A percentile compares a stretch with the other conserved stretches of the same genome.
Evolutionary conservation across 1,284 basidiomycete genomes (phyloP).

Genomic region (Crepidotus sp.): DNA sequence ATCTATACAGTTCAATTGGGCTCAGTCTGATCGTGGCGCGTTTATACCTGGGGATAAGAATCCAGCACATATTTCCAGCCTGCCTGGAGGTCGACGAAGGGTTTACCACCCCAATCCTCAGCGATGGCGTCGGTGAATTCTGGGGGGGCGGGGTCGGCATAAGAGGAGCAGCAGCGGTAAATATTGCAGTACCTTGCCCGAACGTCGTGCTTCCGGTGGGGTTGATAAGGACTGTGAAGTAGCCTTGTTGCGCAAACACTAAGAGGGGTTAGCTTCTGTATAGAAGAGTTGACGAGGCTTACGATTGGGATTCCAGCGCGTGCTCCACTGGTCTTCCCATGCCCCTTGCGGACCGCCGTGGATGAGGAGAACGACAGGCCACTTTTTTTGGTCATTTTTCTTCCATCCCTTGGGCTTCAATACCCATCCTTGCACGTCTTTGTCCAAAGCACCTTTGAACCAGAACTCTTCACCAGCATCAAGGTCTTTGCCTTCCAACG

Average conservation of each 20-base stretch:
- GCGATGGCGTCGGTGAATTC: constrained; percentile 72
- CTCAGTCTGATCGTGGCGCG: constrained; percentile 1
- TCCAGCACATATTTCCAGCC: constrained; percentile 70
- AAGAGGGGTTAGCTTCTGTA: neutral
- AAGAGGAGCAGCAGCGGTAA: too few species aligned
- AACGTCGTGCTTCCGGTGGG: constrained; percentile 86
- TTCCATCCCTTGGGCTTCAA: constrained; percentile 73
- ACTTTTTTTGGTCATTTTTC: constrained; percentile 59
- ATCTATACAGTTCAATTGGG: constrained; percentile 38
- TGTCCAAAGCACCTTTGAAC: constrained; percentile 72
- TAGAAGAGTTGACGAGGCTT: constrained; percentile 10
- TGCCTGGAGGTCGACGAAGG: constrained; percentile 70
- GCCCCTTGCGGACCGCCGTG: constrained; percentile 58
- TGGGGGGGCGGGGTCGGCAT: neutral
- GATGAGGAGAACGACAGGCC: constrained; percentile 65
- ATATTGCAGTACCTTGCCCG: constrained; percentile 55
- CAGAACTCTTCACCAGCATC: constrained; percentile 68
- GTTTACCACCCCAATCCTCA: constrained; percentile 80
- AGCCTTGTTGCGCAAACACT: constrained; percentile 79
- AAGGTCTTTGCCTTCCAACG: constrained; percentile 51
- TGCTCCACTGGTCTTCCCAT: constrained; percentile 28
- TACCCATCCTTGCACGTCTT: constrained; percentile 74
- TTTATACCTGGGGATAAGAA: constrained; percentile 60
- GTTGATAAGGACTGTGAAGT: constrained; percentile 79
- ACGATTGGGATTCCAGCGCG: constrained; percentile 84